Percentiles rank a stretch among this genome's conserved stretches.
phyloP scores from a whole-genome alignment of 2,329 filamentous ascomycete species.

The Aureobasidium pullulans region DNA sequence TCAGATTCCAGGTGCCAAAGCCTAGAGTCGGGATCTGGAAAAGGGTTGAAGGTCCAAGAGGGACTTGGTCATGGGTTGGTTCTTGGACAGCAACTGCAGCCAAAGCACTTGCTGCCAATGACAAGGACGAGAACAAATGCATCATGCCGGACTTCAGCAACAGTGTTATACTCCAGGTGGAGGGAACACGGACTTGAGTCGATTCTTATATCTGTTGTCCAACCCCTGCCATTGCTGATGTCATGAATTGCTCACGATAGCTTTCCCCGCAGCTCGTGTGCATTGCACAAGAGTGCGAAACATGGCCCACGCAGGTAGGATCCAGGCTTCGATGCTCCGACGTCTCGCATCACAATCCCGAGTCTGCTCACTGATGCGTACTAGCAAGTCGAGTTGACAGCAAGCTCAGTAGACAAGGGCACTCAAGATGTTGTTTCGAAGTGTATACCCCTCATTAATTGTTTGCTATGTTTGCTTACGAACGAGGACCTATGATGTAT shows the following conservation, averaged over 20 bases:
- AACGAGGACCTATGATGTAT: too few species aligned
- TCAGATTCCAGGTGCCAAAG: constrained; percentile 34
- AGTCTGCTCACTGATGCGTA: too few species aligned
- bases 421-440: too few species aligned
- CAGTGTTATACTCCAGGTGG: neutral
- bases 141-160: neutral
- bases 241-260: constrained; percentile 1
- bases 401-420: too few species aligned
- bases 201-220: neutral
- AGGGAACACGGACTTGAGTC: neutral
- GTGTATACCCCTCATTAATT: too few species aligned
- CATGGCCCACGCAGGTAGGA: too few species aligned
- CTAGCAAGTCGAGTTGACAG: too few species aligned
- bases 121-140: constrained; percentile 14
- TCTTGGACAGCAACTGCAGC: neutral
- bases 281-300: neutral
- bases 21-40: constrained; percentile 28
- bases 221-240: constrained; percentile 2
- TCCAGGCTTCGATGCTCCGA: too few species aligned
- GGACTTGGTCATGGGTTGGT: constrained; percentile 17
- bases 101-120: constrained; percentile 20
- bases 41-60: constrained; percentile 20
- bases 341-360: too few species aligned
- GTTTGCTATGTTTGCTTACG: too few species aligned
- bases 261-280: constrained; percentile 3